These are phyloP conservation scores for Ophiostoma sp. DNA, from an alignment of 2,329 filamentous ascomycete genomes.

Conservation along the genomic window DNA sequence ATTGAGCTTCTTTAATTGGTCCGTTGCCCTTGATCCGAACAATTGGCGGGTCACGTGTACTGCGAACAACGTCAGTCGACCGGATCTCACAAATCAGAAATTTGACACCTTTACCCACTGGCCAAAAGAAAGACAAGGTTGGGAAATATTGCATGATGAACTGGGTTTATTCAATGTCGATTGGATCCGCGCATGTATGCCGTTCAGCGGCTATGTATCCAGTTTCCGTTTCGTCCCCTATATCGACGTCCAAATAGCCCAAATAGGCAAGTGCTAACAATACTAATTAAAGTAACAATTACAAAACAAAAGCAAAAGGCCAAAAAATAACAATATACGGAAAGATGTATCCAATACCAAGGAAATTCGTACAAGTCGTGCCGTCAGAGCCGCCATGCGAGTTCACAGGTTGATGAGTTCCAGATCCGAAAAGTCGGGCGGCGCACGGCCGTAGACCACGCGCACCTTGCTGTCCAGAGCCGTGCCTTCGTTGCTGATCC, in stretches of 20 bases:
- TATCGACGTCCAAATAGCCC: background rate
- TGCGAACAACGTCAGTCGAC: background rate
- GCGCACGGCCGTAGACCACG: conserved; percentile 78
- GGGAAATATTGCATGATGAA: background rate
- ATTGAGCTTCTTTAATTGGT: background rate
- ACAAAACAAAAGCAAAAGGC: background rate
- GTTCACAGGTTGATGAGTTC: conserved; percentile 72
- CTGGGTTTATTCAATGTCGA: background rate
- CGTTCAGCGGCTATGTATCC: background rate
- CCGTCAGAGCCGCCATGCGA: background rate
- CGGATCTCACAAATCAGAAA: background rate
- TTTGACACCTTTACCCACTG: background rate
- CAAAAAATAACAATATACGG: background rate
- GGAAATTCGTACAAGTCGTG: background rate
- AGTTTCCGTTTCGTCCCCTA: background rate
- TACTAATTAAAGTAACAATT: background rate
- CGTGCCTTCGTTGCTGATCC: conserved; percentile 91
- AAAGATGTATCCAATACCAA: conserved; percentile 4
- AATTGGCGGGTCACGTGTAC: conserved; percentile 1
- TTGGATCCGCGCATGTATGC: background rate
- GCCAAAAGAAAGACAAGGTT: background rate
- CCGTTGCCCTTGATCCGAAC: background rate
- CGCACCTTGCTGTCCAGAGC: conserved; percentile 76
- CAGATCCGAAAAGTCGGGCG: conserved; percentile 83
- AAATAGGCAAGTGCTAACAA: conserved; percentile 5